A percentile compares a stretch with the other conserved stretches of the same genome.
Conservation (phyloP, 2,329 filamentous ascomycete species). For the Verticillium klebahnii region DNA sequence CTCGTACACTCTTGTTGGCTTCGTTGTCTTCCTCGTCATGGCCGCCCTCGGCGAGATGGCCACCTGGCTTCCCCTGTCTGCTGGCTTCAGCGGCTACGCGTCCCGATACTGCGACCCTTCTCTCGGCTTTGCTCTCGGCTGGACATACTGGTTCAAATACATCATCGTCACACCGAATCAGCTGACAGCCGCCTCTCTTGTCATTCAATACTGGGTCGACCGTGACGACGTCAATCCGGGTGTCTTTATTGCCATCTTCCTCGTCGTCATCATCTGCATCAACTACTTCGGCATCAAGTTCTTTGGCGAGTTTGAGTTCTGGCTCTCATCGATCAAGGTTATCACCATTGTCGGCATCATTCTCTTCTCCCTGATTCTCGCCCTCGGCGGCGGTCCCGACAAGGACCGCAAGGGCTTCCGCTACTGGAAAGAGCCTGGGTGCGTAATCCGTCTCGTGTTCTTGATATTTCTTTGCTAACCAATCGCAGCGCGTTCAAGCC, state of each 20-base stretch:
- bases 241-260: constrained; percentile 72
- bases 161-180: constrained; percentile 85
- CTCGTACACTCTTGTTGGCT: constrained; percentile 64
- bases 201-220: constrained; percentile 73
- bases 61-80: constrained; percentile 71
- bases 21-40: constrained; percentile 78
- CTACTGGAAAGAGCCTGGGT: constrained; percentile 61
- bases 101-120: constrained; percentile 75
- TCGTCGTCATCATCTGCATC: constrained; percentile 58
- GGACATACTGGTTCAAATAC: constrained; percentile 70
- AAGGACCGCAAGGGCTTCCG: constrained; percentile 59
- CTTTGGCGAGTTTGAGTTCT: constrained; percentile 63
- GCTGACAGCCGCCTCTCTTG: constrained; percentile 72
- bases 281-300: constrained; percentile 67
- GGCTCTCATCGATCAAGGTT: constrained; percentile 64
- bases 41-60: constrained; percentile 80
- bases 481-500: constrained; percentile 40
- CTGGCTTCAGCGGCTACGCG: constrained; percentile 79
- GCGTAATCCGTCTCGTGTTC: background rate
- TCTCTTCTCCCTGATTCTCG: constrained; percentile 58
- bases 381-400: constrained; percentile 61
- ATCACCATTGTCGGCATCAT: constrained; percentile 63
- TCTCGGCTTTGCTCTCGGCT: constrained; percentile 74
- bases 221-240: constrained; percentile 66
- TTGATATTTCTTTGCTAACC: constrained; percentile 1